Percentiles rank a stretch among this genome's conserved stretches.
Conservation (phyloP, 2,329 filamentous ascomycete genomes). For the Trichophyton schoenleinii region DNA sequence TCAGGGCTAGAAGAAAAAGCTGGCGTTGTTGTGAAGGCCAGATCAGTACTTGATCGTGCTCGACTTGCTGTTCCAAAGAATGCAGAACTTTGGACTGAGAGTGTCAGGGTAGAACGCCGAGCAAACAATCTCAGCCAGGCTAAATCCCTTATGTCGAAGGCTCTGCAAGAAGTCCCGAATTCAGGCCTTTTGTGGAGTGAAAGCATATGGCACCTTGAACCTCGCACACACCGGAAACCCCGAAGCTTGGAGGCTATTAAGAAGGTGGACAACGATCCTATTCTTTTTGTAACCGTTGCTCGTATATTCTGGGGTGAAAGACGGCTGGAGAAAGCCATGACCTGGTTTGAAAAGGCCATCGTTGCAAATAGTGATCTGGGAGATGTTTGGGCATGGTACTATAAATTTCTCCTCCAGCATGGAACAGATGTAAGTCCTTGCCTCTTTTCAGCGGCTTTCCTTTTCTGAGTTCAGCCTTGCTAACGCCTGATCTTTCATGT, state of each 20-base stretch:
- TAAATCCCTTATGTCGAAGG: constrained; percentile 83
- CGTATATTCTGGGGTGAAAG: constrained; percentile 94
- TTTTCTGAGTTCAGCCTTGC: constrained; percentile 8
- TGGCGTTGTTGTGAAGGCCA: constrained; percentile 77
- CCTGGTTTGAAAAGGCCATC: constrained; percentile 95
- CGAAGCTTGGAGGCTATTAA: constrained; percentile 89
- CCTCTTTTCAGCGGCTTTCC: background rate
- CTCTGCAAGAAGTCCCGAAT: constrained; percentile 78
- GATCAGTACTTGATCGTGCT: constrained; percentile 84
- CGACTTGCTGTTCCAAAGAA: constrained; percentile 77
- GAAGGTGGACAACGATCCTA: constrained; percentile 84
- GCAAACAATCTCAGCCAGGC: constrained; percentile 62
- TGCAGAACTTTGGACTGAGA: constrained; percentile 77
- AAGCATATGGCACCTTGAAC: constrained; percentile 88
- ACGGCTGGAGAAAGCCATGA: constrained; percentile 82
- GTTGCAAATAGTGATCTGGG: constrained; percentile 75
- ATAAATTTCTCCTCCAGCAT: constrained; percentile 82
- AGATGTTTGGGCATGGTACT: constrained; percentile 97
- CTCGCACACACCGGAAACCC: constrained; percentile 82
- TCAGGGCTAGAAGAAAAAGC: constrained; percentile 74
- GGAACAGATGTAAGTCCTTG: constrained; percentile 56
- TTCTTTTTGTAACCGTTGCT: constrained; percentile 80
- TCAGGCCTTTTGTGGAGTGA: constrained; percentile 85
- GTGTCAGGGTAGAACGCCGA: constrained; percentile 81
- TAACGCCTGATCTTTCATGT: constrained; percentile 1